Conservation (phyloP, 352 stramenopile genomes). For the Aphanomyces invadans region DNA sequence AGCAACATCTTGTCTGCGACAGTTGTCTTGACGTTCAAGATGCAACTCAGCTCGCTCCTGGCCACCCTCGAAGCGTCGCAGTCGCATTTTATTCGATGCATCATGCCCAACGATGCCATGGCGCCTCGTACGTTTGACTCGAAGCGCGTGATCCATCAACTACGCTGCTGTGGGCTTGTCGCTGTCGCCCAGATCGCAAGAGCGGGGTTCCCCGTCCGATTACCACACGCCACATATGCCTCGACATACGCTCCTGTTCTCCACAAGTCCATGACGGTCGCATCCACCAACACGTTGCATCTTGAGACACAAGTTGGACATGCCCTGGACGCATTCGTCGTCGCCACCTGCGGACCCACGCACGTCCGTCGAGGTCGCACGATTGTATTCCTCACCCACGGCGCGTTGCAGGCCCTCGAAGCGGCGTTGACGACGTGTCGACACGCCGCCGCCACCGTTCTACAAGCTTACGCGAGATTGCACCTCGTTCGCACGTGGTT, state of each 20-base stretch:
- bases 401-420: conserved; percentile 82
- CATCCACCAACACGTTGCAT: too few species aligned
- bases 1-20: conserved; percentile 50
- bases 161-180: conserved; percentile 80
- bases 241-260: conserved; percentile 49
- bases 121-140: conserved; percentile 55
- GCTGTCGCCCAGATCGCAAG: conserved; percentile 86
- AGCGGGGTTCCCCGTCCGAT: conserved; percentile 90
- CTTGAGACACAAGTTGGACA: background rate
- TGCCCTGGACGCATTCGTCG: background rate
- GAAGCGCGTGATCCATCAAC: conserved; percentile 66
- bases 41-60: conserved; percentile 88
- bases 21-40: conserved; percentile 89
- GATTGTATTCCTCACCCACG: conserved; percentile 77
- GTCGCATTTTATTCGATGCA: conserved; percentile 88
- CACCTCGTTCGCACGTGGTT: conserved; percentile 39
- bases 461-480: conserved; percentile 48
- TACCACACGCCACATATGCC: conserved; percentile 89
- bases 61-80: conserved; percentile 91
- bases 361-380: conserved; percentile 75
- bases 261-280: too few species aligned
- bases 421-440: background rate
- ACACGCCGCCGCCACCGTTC: conserved; percentile 26
- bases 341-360: conserved; percentile 30
- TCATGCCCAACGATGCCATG: conserved; percentile 80